phyloP scores from a whole-genome alignment of 176 grass and related monocot genomes.

The Puccinellia tenuiflora region DNA sequence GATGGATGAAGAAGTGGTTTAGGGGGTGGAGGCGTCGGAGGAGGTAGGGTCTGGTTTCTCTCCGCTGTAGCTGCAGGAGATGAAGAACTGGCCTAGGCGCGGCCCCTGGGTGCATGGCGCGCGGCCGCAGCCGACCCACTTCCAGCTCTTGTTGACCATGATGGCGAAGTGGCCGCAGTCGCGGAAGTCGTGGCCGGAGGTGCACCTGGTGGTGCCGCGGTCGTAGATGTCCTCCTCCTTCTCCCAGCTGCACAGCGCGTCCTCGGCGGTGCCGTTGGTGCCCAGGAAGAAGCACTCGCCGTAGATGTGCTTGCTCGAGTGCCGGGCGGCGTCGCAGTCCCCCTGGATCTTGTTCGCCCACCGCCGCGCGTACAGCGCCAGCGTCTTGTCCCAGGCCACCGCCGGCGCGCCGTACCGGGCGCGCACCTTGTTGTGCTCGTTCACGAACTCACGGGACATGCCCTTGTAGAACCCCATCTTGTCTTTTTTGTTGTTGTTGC shows the following conservation, averaged over 20 bases:
- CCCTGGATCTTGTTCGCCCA: conserved; percentile 11
- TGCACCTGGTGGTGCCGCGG: background rate
- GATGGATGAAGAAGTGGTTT: too few species aligned
- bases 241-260: background rate
- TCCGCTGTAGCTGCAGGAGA: conserved; percentile 33
- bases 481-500: background rate
- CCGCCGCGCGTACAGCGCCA: conserved; percentile 27
- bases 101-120: background rate
- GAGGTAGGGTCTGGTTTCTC: background rate
- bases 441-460: conserved; percentile 22
- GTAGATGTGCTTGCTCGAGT: background rate
- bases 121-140: conserved; percentile 14
- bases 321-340: conserved; percentile 12
- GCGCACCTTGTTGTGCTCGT: conserved; percentile 27
- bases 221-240: conserved; percentile 28
- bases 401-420: background rate
- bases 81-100: background rate
- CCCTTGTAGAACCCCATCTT: conserved; percentile 35
- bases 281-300: conserved; percentile 24
- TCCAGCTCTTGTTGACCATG: background rate
- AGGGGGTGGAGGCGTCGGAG: too few species aligned
- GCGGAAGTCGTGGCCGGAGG: background rate
- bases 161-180: conserved; percentile 40
- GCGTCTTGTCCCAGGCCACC: conserved; percentile 11
- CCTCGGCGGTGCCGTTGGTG: conserved; percentile 13